These are phyloP conservation scores for Microbotryum saponariae DNA, from an alignment of 1,284 basidiomycete genomes.

Conservation along the genomic window DNA sequence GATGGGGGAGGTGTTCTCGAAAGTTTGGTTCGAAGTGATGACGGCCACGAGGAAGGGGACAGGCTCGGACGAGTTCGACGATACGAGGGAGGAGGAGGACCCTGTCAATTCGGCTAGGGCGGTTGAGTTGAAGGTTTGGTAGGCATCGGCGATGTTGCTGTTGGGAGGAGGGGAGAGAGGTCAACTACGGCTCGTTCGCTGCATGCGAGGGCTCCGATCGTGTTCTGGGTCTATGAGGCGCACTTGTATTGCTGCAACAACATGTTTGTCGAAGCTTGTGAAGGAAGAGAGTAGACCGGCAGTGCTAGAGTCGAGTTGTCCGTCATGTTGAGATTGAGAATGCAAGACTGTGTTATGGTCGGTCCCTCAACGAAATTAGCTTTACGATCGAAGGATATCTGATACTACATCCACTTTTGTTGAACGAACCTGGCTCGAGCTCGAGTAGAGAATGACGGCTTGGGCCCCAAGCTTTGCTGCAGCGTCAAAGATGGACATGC, in stretches of 20 bases:
- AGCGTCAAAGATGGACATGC: slow-evolving; percentile 8
- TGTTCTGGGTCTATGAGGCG: not conserved
- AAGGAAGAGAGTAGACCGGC: not conserved
- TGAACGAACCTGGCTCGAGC: slow-evolving; percentile 3
- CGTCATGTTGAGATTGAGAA: slow-evolving; percentile 3
- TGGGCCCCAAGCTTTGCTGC: slow-evolving; percentile 11
- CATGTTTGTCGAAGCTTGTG: slow-evolving; percentile 7
- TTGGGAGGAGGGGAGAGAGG: not conserved
- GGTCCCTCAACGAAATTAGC: not conserved
- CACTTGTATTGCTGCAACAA: not conserved
- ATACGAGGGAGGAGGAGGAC: not conserved
- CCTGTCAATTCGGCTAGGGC: slow-evolving; percentile 2
- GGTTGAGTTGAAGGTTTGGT: slow-evolving; percentile 19
- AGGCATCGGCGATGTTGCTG: slow-evolving; percentile 6
- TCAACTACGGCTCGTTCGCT: too few relatives aligned
- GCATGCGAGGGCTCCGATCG: too few relatives aligned
- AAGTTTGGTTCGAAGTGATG: slow-evolving; percentile 1
- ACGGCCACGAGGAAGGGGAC: slow-evolving; percentile 11
- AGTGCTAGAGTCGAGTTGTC: slow-evolving; percentile 1
- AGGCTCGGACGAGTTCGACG: too few relatives aligned
- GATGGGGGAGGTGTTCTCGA: slow-evolving; percentile 2
- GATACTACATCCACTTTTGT: not conserved
- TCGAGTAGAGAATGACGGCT: slow-evolving; percentile 18
- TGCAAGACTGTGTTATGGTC: slow-evolving; percentile 1
- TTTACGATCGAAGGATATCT: not conserved